These are phyloP conservation scores for Bathelium albidoporum DNA, from an alignment of 495 filamentous ascomycete species.

Conservation along the genomic window DNA sequence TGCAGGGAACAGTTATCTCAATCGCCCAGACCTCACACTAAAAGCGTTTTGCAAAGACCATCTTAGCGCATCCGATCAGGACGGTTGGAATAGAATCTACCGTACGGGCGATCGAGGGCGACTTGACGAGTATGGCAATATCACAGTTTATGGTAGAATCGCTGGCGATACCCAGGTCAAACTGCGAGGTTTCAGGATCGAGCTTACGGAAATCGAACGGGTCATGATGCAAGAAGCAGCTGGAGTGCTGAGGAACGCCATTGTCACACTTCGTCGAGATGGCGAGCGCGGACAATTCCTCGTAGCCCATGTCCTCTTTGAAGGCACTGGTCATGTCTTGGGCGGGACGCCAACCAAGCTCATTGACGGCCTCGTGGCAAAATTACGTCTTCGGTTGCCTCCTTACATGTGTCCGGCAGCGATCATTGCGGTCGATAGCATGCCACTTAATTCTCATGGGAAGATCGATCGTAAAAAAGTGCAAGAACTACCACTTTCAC, in stretches of 20 bases:
- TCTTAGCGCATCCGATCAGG: too few relatives aligned
- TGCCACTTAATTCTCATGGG: background rate
- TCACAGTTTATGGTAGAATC: slow-evolving; percentile 8
- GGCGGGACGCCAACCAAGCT: background rate
- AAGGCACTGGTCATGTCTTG: too few relatives aligned
- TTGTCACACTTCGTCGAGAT: background rate
- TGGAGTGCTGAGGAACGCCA: background rate
- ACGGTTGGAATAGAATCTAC: slow-evolving; percentile 9
- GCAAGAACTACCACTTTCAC: background rate
- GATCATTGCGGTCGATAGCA: background rate
- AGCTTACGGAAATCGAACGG: slow-evolving; percentile 6
- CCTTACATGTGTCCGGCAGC: background rate
- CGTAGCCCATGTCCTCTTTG: background rate
- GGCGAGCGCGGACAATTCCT: background rate
- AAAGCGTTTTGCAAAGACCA: too few relatives aligned
- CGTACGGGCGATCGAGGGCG: slow-evolving; percentile 12
- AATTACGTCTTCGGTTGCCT: background rate
- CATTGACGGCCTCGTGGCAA: background rate
- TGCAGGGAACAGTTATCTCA: too few relatives aligned
- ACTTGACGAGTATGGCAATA: background rate
- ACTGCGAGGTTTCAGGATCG: slow-evolving; percentile 13
- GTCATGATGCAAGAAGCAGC: background rate
- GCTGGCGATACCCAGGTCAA: slow-evolving; percentile 11
- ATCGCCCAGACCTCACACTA: too few relatives aligned
- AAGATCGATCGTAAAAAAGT: background rate